Percentiles rank a stretch among this genome's conserved stretches.
Conservation (phyloP, 805 yeast genomes). For the Pichia heedii region DNA sequence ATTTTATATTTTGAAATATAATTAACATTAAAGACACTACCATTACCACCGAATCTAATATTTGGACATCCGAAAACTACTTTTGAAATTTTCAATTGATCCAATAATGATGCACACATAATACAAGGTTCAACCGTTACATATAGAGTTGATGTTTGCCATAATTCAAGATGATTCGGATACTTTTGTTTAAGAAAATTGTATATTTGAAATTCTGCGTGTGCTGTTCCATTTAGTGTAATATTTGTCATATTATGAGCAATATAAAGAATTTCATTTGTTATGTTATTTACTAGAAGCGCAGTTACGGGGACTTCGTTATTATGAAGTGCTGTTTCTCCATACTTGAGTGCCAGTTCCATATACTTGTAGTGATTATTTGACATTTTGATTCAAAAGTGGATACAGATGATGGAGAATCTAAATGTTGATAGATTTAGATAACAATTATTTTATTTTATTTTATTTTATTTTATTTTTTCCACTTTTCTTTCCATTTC, state of each 20-base stretch:
- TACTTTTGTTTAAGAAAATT: conserved; percentile 36
- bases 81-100: conserved; percentile 63
- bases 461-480: too few species aligned
- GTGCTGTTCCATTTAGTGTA: conserved; percentile 78
- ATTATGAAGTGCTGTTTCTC: conserved; percentile 52
- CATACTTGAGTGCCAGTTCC: conserved; percentile 46
- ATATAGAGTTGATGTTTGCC: conserved; percentile 57
- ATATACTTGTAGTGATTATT: conserved; percentile 31
- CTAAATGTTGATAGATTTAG: too few species aligned
- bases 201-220: conserved; percentile 86
- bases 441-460: too few species aligned
- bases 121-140: conserved; percentile 98
- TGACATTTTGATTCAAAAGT: background rate
- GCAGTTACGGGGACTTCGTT: conserved; percentile 85
- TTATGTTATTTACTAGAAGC: conserved; percentile 41
- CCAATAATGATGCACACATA: conserved; percentile 91
- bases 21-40: conserved; percentile 52
- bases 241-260: conserved; percentile 86
- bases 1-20: conserved; percentile 30
- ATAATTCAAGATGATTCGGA: conserved; percentile 24
- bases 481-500: too few species aligned
- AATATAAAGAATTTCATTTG: conserved; percentile 46
- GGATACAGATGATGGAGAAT: too few species aligned
- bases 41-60: conserved; percentile 95
- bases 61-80: conserved; percentile 92